Base-by-base conservation (phyloP, 306 rosid genomes). In the Erythrophleum fordii region DNA sequence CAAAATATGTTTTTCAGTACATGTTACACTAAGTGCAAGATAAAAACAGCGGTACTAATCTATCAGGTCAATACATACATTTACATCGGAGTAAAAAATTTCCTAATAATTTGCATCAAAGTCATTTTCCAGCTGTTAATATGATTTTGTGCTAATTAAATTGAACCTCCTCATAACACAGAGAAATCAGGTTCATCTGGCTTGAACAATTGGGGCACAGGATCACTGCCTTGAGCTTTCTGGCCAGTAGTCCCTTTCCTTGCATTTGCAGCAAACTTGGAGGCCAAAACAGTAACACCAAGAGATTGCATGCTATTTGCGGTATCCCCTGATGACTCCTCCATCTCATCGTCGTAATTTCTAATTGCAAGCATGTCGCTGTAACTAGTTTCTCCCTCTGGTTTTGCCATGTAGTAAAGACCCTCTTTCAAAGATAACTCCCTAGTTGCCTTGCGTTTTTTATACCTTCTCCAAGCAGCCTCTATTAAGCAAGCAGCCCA, bases 151-250 rank as follows among this genome's bases (percentile, higher is more conserved):
- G 69, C 84, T 74, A 79, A 78, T 87, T 84, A 84, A 79, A 77
- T 86, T 83, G 85, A 79, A 82, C 82, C 52, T 83, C 76, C 60
- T 75, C 82, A 62, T 60, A 80, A 48, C 41, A 60, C 5, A 42
- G 91, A 92, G 87, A 94, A 95, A 88, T 95, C 93, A 53, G 95
- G 97, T 80, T 92, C 97, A 68, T 81, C 91, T 55, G 97, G 98
- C 87, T 95, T 95, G 85, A 92, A 91, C 83, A 95, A 78, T 42
- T 89, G 87, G 25, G 97, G 97, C 86, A 92, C 86, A 41, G 87
- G 82, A 62, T 86, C 85, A 56, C 80, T 79, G 7, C n/a, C 85
- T 74, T 58, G 81, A 68, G 72, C 76, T 81, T 83, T 92, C 37
- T 76, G 78, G 76, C 41, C 48, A 45, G 75, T 46, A 52, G 69